Base-by-base conservation (phyloP, 2,329 filamentous ascomycete species). In the Xylaria sp. region DNA sequence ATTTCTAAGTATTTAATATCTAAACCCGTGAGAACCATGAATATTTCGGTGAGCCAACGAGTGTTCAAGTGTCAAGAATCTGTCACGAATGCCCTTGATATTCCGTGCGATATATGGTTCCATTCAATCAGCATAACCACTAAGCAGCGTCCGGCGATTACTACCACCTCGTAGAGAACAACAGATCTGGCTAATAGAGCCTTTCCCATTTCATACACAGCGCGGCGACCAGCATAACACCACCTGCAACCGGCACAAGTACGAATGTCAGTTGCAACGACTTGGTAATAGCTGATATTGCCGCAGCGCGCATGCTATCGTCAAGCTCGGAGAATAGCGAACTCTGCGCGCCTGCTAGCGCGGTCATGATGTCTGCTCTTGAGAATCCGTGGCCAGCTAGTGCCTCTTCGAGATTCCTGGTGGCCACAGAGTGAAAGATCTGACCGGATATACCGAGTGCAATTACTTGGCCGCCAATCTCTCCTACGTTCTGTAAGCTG, bases 331-430 rank as follows among this genome's bases (percentile, higher is more conserved):
- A 52, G 52, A 81, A 78, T 32, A 81, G 46, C 3, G 62, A 58
- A 32, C 79, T 80, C 66, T 76, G 76, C 1, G 77, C 70, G 4
- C 79, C 79, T 0, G 78, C 76, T 15, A 81, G 74, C 4, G 75
- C 77, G 25, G 65, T 71, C 18, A 67, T 67, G 10, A 82, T 78
- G 5, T 81, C 75, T 12, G 67, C 8, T 7, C 72, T 56, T 0
- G 72, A 68, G 57, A 70, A 78, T 0, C 77, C 76, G 1, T 73
- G 65, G 2, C 76, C 76, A 4, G 69, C 74, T 0, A 81, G 60
- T 13, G 75, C 73, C 3, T 1, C 28, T 18, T 55, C 53, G 1
- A 78, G 70, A n/a, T 75, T 73, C n/a, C 53, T 56, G 13, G 72
- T 60, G 2, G 72, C 73, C 2, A 68, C 65, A 1, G 65, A 68